These are phyloP conservation scores for Alternaria arborescens DNA, from an alignment of 2,329 filamentous ascomycete species.

Conservation along the genomic window DNA sequence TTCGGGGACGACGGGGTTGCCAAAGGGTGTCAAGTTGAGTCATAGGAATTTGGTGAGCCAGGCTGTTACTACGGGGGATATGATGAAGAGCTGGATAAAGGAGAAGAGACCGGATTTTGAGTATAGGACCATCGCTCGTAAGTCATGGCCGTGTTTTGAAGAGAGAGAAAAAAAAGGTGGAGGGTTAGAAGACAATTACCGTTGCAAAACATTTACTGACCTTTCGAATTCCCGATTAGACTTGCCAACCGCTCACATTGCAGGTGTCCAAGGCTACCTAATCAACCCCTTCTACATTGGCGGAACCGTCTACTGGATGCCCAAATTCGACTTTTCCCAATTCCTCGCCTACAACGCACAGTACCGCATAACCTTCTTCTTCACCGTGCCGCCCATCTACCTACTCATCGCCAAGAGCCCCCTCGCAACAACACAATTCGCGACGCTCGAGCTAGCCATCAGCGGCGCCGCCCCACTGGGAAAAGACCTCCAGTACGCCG, in stretches of 20 bases:
- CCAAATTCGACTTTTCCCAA: slow-evolving; percentile 63
- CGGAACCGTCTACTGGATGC: slow-evolving; percentile 68
- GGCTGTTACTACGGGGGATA: slow-evolving; percentile 43
- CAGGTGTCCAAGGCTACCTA: slow-evolving; percentile 58
- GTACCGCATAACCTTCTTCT: slow-evolving; percentile 63
- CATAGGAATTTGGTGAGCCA: slow-evolving; percentile 57
- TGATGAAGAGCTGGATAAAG: slow-evolving; percentile 41
- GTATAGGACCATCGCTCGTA: slow-evolving; percentile 54
- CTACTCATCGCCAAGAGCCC: slow-evolving; percentile 67
- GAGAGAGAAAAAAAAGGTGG: too few relatives aligned
- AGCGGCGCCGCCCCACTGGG: slow-evolving; percentile 67
- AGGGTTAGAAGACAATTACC: too few relatives aligned
- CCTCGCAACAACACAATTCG: slow-evolving; percentile 65
- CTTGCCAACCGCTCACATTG: slow-evolving; percentile 59
- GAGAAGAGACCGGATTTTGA: slow-evolving; percentile 37
- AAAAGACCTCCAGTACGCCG: slow-evolving; percentile 62
- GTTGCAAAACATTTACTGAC: too few relatives aligned
- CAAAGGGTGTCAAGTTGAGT: slow-evolving; percentile 57
- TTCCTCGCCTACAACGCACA: slow-evolving; percentile 64
- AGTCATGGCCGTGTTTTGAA: not conserved
- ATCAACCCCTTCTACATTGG: slow-evolving; percentile 55
- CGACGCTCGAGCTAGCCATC: slow-evolving; percentile 57
- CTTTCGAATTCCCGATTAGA: slow-evolving; percentile 21
- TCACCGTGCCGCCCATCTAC: slow-evolving; percentile 69
- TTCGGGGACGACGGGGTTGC: slow-evolving; percentile 58